Evolutionary conservation across 1,139 yeast genomes (phyloP).

Genomic region (Pichia sp.): DNA sequence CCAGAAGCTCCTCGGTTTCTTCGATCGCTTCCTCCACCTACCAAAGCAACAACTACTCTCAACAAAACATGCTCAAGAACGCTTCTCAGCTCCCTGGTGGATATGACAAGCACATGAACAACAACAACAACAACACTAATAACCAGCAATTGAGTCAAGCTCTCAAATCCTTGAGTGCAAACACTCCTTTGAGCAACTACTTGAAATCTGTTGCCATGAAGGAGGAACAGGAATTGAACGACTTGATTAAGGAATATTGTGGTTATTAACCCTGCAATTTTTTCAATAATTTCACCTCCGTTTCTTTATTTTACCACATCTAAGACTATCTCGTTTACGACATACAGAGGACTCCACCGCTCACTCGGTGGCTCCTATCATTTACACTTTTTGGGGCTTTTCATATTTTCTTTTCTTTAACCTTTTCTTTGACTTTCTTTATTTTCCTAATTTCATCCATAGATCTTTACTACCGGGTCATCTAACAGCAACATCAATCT

Average conservation of each 20-base stretch:
- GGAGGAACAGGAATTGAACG: slow-evolving; percentile 32
- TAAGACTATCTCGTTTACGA: background rate
- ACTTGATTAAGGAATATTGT: slow-evolving; percentile 32
- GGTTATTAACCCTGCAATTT: slow-evolving; percentile 16
- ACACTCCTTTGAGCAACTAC: slow-evolving; percentile 23
- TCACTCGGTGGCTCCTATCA: background rate
- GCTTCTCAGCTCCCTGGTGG: slow-evolving; percentile 5
- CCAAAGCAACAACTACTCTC: background rate
- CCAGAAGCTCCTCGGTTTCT: slow-evolving; percentile 31
- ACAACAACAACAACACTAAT: background rate
- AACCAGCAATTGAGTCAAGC: slow-evolving; percentile 9
- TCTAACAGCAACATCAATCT: background rate
- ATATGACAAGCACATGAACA: slow-evolving; percentile 3
- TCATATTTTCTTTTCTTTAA: background rate
- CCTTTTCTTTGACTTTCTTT: background rate
- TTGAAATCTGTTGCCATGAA: slow-evolving; percentile 31
- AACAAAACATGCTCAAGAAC: background rate
- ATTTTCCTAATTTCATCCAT: background rate
- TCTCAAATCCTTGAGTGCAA: slow-evolving; percentile 13
- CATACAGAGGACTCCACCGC: background rate
- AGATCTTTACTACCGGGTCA: background rate
- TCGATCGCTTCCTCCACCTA: slow-evolving; percentile 20
- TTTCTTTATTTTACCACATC: background rate
- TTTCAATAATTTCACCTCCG: background rate
- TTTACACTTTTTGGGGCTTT: background rate